Evolutionary conservation across 2,329 filamentous ascomycete genomes (phyloP), one percentile per base, ranked within the genome.

Genomic region (Arthrobotrys pseudoclavata): DNA sequence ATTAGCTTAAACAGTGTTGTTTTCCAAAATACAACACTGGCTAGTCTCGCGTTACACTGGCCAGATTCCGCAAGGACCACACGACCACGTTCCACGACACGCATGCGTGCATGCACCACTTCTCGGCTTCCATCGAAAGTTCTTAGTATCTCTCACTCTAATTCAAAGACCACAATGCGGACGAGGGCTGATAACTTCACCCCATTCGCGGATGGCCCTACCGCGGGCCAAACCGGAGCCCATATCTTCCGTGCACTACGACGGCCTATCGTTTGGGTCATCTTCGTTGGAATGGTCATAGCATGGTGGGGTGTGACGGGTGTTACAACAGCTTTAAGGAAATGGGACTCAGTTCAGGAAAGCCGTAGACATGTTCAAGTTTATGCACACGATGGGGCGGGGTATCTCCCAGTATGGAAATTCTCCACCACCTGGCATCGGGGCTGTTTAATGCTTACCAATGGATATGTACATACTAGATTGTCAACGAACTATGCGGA

Each of bases 241-340:
- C 61, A 76, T 29, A 45, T 76, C 72, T 40, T 76, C 60, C 72
- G 72, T 48, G 20, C 66, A 22, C 31, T 76, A 22, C 72, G 72
- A n/a, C 48, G 72, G n/a, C 72, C 72, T 15, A 76, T 76, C 31
- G 48, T 76, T 37, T 76, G 72, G 72, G 72, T 76, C 31, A 69
- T 76, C 40, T 24, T 76, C 4, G 24, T 76, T 22, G 72, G 72
- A 10, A 76, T 76, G 72, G 31, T 76, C 5, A 76, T 76, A 52
- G 72, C 72, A 9, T 76, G 72, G 72, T 66, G 66, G 53, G 72
- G 72, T 9, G 52, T 76, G 4, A 76, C 72, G n/a, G 72, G 72
- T 24, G 42, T 76, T 24, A 76, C 72, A 37, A 76, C 72, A 40
- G 72, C 72, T 20, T 5, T 76, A 29, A 76, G 72, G 52, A 76